Percentiles rank a stretch among this genome's conserved stretches.
Evolutionary conservation across 495 filamentous ascomycete species (phyloP).

Genomic region (Trichocladium antarcticum): DNA sequence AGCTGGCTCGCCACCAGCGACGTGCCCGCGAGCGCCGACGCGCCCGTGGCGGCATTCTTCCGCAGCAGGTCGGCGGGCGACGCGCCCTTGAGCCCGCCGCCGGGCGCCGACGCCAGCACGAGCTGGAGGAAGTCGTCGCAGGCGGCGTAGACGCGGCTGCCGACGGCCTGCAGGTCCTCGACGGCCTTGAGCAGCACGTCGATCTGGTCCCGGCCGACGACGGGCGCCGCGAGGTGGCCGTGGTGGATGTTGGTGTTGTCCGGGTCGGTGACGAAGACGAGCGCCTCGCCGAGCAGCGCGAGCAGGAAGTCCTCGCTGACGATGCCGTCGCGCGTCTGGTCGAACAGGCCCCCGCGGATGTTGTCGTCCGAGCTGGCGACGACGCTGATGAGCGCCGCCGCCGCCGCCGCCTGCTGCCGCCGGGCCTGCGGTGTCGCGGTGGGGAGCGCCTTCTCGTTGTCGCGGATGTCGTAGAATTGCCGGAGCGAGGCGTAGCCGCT

Average conservation of each 20-base stretch:
- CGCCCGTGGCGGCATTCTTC: slow-evolving; percentile 48
- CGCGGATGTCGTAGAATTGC: slow-evolving; percentile 76
- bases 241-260: slow-evolving; percentile 21
- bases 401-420: slow-evolving; percentile 54
- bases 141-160: slow-evolving; percentile 53
- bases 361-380: slow-evolving; percentile 75
- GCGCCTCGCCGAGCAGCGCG: slow-evolving; percentile 70
- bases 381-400: slow-evolving; percentile 62
- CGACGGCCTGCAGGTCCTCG: slow-evolving; percentile 72
- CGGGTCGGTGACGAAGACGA: slow-evolving; percentile 59
- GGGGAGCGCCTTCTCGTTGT: slow-evolving; percentile 34
- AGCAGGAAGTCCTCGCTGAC: slow-evolving; percentile 77
- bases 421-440: slow-evolving; percentile 35
- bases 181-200: slow-evolving; percentile 65
- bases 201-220: slow-evolving; percentile 53
- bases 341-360: slow-evolving; percentile 78
- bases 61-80: slow-evolving; percentile 55
- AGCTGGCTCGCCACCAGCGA: slow-evolving; percentile 57
- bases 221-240: slow-evolving; percentile 18
- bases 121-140: slow-evolving; percentile 60
- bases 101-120: slow-evolving; percentile 36
- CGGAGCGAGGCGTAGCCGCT: slow-evolving; percentile 83
- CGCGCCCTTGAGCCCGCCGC: slow-evolving; percentile 31
- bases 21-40: slow-evolving; percentile 56
- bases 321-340: slow-evolving; percentile 63